phyloP scores from a whole-genome alignment of 768 basidiomycete genomes.

The Lentinula raphanica region DNA sequence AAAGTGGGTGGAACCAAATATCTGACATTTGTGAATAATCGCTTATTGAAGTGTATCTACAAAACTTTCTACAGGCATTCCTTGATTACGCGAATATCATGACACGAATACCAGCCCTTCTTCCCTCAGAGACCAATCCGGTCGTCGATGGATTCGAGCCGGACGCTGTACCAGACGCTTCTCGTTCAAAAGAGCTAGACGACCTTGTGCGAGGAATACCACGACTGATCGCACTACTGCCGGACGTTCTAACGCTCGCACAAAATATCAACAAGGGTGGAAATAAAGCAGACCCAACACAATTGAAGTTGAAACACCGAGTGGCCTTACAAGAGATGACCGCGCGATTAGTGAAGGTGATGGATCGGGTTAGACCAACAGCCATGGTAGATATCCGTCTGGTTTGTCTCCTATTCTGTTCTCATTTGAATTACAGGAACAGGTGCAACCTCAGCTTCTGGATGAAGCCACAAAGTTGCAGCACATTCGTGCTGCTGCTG shows the following conservation, averaged over 20 bases:
- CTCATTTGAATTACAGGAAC: slow-evolving; percentile 24
- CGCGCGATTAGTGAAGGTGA: slow-evolving; percentile 48
- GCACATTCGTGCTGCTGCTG: slow-evolving; percentile 60
- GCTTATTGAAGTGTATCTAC: too few relatives aligned
- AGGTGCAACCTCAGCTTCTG: slow-evolving; percentile 39
- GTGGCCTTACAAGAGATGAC: slow-evolving; percentile 75
- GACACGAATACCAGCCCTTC: slow-evolving; percentile 53
- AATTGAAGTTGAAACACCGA: slow-evolving; percentile 54
- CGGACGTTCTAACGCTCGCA: slow-evolving; percentile 40
- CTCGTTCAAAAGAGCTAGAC: slow-evolving; percentile 51
- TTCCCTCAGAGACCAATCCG: slow-evolving; percentile 12
- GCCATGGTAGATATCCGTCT: slow-evolving; percentile 43
- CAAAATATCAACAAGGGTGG: neutral
- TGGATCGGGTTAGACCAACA: slow-evolving; percentile 57
- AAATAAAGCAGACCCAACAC: slow-evolving; percentile 35
- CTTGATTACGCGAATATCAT: slow-evolving; percentile 68
- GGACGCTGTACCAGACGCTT: slow-evolving; percentile 39
- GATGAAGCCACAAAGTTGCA: slow-evolving; percentile 56
- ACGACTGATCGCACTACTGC: slow-evolving; percentile 60
- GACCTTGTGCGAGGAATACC: slow-evolving; percentile 56
- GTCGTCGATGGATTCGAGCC: slow-evolving; percentile 25
- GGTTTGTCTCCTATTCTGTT: neutral
- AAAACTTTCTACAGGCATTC: slow-evolving; percentile 43
- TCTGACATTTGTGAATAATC: neutral
- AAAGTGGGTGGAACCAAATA: slow-evolving; percentile 43